Conservation (phyloP, 192 early-diverging fungal species). For the Spinellus fusiger region DNA sequence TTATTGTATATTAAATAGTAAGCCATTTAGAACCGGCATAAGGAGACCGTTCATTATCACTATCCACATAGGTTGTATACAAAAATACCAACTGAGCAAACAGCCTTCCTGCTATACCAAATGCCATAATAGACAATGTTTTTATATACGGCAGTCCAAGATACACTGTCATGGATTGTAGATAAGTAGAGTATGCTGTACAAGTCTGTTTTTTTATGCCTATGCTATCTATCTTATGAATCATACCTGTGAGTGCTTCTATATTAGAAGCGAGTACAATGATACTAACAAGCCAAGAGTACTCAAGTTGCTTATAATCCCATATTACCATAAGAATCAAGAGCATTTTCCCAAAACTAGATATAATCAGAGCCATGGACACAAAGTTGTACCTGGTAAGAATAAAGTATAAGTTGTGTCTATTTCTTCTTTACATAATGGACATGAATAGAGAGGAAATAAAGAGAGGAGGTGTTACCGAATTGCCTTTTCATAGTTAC, state of each 20-base stretch:
- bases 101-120: conserved; percentile 38
- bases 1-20: conserved; percentile 16
- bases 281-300: conserved; percentile 74
- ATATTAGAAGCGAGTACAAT: conserved; percentile 72
- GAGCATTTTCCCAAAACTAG: conserved; percentile 83
- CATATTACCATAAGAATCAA: conserved; percentile 87
- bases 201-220: conserved; percentile 20
- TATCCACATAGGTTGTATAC: conserved; percentile 27
- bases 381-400: conserved; percentile 53
- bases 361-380: conserved; percentile 69
- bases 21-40: conserved; percentile 19
- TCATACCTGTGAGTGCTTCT: conserved; percentile 49
- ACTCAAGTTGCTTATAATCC: conserved; percentile 80
- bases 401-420: neutral
- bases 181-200: neutral
- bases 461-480: conserved; percentile 8
- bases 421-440: neutral
- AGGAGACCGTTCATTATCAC: neutral
- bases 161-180: conserved; percentile 33
- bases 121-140: conserved; percentile 38
- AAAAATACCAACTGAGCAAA: conserved; percentile 44
- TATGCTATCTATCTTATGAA: too few relatives aligned
- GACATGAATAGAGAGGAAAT: neutral
- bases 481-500: conserved; percentile 13
- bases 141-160: conserved; percentile 39